Evolutionary conservation across 2,329 filamentous ascomycete species (phyloP).

Genomic region (Hirsutella thompsonii): DNA sequence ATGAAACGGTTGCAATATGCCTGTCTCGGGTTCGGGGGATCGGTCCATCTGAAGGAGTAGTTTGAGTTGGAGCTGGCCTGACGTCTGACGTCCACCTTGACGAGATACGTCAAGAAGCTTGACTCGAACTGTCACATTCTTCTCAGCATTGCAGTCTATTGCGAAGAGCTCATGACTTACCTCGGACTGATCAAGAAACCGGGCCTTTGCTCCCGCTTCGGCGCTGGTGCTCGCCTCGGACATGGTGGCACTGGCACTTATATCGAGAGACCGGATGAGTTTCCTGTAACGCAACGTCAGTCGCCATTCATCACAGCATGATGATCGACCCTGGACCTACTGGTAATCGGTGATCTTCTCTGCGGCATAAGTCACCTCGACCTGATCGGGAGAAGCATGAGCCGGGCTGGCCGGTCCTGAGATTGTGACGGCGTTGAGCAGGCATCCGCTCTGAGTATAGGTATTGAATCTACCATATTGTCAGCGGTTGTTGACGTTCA

Average conservation of each 20-base stretch:
- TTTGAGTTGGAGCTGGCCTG: not conserved
- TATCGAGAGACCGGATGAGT: not conserved
- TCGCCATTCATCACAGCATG: too few relatives aligned
- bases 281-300: not conserved
- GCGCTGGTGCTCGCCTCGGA: not conserved
- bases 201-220: not conserved
- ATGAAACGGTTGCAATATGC: constrained; percentile 1
- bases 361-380: not conserved
- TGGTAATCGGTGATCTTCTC: not conserved
- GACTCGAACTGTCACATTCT: too few relatives aligned
- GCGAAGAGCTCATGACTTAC: too few relatives aligned
- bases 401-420: not conserved
- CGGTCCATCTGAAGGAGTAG: not conserved
- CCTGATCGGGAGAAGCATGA: not conserved
- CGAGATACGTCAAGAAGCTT: constrained; percentile 2
- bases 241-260: not conserved
- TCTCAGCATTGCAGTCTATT: too few relatives aligned
- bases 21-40: not conserved
- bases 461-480: not conserved
- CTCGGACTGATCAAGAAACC: not conserved
- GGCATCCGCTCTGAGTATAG: not conserved
- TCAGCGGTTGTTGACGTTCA: not conserved
- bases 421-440: not conserved
- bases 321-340: not conserved
- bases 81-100: constrained; percentile 1